Evolutionary conservation across 2,329 filamentous ascomycete species (phyloP).

Genomic region (Claviceps capensis): DNA sequence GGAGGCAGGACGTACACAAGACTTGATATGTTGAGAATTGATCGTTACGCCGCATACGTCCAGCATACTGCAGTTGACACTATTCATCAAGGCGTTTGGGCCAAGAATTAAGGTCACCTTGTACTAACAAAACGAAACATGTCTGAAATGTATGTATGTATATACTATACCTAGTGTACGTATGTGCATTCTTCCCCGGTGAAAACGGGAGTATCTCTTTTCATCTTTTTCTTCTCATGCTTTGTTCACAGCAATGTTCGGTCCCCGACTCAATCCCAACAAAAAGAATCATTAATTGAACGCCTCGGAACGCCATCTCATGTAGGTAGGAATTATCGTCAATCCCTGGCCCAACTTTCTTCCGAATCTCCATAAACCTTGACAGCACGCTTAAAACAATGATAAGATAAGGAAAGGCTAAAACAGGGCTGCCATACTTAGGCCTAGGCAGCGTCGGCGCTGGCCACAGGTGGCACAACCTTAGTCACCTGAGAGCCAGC

Average conservation of each 20-base stretch:
- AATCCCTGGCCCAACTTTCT: neutral
- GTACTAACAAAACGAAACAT: no score
- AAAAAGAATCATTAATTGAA: neutral
- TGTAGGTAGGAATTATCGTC: neutral
- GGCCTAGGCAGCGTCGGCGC: slow-evolving; percentile 64
- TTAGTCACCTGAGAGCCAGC: slow-evolving; percentile 79
- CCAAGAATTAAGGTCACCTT: no score
- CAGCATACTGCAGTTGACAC: no score
- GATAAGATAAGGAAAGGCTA: neutral
- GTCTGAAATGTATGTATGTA: neutral
- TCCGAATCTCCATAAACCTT: neutral
- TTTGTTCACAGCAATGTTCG: no score
- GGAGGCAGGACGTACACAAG: no score
- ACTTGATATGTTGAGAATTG: no score
- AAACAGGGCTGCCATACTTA: neutral
- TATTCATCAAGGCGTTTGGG: no score
- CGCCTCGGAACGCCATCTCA: slow-evolving; percentile 3
- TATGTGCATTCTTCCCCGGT: no score
- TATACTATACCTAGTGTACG: neutral
- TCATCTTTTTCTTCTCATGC: no score
- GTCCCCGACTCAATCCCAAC: neutral
- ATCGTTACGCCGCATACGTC: no score
- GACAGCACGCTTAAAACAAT: slow-evolving; percentile 2
- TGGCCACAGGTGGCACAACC: slow-evolving; percentile 63
- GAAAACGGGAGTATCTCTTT: no score